Percentiles rank a stretch among this genome's conserved stretches.
phyloP scores from a whole-genome alignment of 139 green algal genomes.

The Closterium sp. region DNA sequence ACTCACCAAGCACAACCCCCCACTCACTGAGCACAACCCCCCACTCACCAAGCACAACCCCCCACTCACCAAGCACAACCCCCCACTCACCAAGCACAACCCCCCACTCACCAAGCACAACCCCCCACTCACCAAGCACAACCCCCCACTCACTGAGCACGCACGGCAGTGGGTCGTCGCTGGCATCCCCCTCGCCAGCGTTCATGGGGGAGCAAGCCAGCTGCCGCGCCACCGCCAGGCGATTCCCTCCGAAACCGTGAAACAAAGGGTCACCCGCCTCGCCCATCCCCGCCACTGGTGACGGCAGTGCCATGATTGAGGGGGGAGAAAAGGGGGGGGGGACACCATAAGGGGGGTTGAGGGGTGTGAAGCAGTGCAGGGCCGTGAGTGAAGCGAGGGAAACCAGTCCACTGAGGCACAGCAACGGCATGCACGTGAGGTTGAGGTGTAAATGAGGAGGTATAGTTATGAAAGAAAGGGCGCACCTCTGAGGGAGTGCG shows the following conservation, averaged over 20 bases:
- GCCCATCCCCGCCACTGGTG: not conserved
- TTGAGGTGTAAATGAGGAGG: too few species aligned
- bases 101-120: too few species aligned
- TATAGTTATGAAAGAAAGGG: constrained; percentile 5
- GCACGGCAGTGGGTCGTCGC: not conserved
- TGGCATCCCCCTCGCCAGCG: not conserved
- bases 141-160: constrained; percentile 6
- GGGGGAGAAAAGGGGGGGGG: not conserved
- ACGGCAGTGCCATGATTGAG: not conserved
- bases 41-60: too few species aligned
- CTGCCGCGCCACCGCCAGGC: not conserved
- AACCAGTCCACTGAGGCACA: too few species aligned
- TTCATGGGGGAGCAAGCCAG: not conserved
- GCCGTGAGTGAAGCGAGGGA: not conserved
- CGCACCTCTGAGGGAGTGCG: constrained; percentile 36
- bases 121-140: too few species aligned
- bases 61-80: too few species aligned
- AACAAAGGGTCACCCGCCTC: not conserved
- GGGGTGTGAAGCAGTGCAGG: not conserved
- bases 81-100: too few species aligned
- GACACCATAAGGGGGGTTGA: not conserved
- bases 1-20: too few species aligned
- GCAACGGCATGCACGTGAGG: too few species aligned
- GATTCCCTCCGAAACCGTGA: not conserved
- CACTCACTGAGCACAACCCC: too few species aligned